These are phyloP conservation scores for Hirschfeldia incana DNA, from an alignment of 345 rosid genomes.

Conservation along the genomic window DNA sequence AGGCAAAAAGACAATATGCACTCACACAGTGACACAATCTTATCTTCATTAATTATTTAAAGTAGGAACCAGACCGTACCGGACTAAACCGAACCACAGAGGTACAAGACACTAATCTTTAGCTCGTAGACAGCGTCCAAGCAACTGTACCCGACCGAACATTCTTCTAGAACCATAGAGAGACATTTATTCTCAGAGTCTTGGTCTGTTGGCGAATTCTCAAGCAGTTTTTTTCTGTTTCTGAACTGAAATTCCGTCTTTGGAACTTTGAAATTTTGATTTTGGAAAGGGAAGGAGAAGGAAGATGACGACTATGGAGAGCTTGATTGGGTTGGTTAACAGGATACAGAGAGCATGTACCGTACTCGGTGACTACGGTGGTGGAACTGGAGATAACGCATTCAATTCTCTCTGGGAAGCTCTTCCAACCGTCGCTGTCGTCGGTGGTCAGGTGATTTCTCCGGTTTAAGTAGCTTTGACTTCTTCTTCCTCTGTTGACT, in stretches of 20 bases:
- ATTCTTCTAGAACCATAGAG: slow-evolving; percentile 16
- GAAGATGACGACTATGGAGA: slow-evolving; percentile 91
- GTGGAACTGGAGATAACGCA: slow-evolving; percentile 55
- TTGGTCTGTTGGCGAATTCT: slow-evolving; percentile 27
- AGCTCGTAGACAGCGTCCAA: background rate
- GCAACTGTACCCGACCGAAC: slow-evolving; percentile 11
- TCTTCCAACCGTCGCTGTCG: slow-evolving; percentile 86
- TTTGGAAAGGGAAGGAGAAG: slow-evolving; percentile 16
- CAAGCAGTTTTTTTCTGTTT: background rate
- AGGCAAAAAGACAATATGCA: background rate
- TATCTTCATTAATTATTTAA: slow-evolving; percentile 21
- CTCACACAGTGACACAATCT: slow-evolving; percentile 27
- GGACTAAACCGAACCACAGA: slow-evolving; percentile 5
- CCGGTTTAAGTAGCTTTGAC: background rate
- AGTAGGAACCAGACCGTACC: background rate
- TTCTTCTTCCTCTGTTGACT: slow-evolving; percentile 17
- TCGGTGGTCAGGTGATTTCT: slow-evolving; percentile 75
- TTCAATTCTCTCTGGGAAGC: slow-evolving; percentile 96
- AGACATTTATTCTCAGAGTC: background rate
- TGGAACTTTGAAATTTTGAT: background rate
- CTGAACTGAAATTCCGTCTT: background rate
- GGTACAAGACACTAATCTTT: background rate
- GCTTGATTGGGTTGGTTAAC: slow-evolving; percentile 85
- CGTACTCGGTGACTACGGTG: slow-evolving; percentile 89
- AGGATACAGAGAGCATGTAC: slow-evolving; percentile 95